phyloP scores from a whole-genome alignment of 768 basidiomycete genomes.

The Phaeotremella skinneri region DNA sequence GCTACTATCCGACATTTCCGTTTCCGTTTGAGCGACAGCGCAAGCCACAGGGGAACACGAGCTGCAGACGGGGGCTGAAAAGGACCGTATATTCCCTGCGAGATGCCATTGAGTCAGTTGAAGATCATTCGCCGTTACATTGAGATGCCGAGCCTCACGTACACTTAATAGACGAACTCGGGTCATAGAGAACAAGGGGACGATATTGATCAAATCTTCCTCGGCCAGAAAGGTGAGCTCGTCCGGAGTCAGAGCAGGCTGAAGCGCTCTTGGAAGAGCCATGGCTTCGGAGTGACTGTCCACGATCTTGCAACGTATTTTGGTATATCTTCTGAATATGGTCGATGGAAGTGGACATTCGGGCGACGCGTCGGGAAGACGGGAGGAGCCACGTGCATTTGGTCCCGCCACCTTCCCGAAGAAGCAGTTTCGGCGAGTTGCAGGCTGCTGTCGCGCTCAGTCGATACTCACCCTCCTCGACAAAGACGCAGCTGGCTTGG shows the following conservation, averaged over 20 bases:
- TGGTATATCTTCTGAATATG: too few relatives aligned
- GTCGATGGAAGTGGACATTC: neutral
- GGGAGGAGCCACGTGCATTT: neutral
- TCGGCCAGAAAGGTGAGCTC: constrained; percentile 87
- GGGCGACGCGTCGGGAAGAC: neutral
- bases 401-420: neutral
- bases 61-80: constrained; percentile 81
- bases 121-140: neutral
- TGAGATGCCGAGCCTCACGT: constrained; percentile 22
- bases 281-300: constrained; percentile 52
- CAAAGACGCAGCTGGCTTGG: too few relatives aligned
- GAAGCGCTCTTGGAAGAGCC: constrained; percentile 73
- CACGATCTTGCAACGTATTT: neutral
- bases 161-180: constrained; percentile 88
- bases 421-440: neutral
- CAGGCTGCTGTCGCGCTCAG: neutral
- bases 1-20: constrained; percentile 90
- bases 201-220: constrained; percentile 77
- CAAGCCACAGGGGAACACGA: constrained; percentile 93
- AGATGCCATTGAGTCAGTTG: constrained; percentile 9
- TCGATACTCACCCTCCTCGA: too few relatives aligned
- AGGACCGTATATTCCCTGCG: constrained; percentile 87
- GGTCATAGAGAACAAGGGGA: constrained; percentile 87
- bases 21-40: constrained; percentile 86
- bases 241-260: constrained; percentile 70